Evolutionary conservation across 2,329 filamentous ascomycete genomes (phyloP), one percentile per base, ranked within the genome.

Genomic region (Sordariomycetes sp.): DNA sequence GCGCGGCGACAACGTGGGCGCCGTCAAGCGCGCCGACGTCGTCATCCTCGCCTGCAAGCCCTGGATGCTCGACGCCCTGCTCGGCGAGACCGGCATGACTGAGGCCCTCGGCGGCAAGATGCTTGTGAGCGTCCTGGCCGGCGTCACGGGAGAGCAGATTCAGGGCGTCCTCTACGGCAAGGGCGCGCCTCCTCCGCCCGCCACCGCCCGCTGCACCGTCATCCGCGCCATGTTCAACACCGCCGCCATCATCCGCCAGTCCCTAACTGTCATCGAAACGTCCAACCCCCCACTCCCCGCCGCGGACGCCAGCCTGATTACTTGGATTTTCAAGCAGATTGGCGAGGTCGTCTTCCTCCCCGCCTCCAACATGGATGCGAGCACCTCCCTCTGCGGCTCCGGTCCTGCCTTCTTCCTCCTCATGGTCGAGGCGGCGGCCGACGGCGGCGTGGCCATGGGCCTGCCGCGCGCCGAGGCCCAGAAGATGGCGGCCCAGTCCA

Each of bases 171-270:
- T 93, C 14, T 85, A 88, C 65, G 78, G 79, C 28, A 72, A 74
- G 63, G 20, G 20, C 46, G 28, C 28, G 28, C 28, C 28, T 32
- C 20, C 7, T 20, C 46, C 46, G n/a, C 70, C 74, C 18, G 72
- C 73, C 5, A 69, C 72, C 58, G 34, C 58, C 34, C 73, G 76
- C 46, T 88, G 82, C 70, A 76, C 81, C 50, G 79, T 94, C 52
- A 85, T 95, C 4, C 80, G 90, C 35, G 89, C 87, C 58, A 90
- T 95, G 82, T 90, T 90, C 64, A 95, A 95, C 74, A 92, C 88
- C 0, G 89, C 90, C 12, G 85, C 86, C 28, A 79, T 89, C 54
- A 87, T 95, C 59, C 76, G 89, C 53, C 86, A 95, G 71, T 86
- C 82, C 64, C 94, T 94, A 88, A 93, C 87, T 3, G 84, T 94